A percentile compares a stretch with the other conserved stretches of the same genome.
Conservation (phyloP, 352 stramenopile species). For the Globisporangium emineosum region DNA sequence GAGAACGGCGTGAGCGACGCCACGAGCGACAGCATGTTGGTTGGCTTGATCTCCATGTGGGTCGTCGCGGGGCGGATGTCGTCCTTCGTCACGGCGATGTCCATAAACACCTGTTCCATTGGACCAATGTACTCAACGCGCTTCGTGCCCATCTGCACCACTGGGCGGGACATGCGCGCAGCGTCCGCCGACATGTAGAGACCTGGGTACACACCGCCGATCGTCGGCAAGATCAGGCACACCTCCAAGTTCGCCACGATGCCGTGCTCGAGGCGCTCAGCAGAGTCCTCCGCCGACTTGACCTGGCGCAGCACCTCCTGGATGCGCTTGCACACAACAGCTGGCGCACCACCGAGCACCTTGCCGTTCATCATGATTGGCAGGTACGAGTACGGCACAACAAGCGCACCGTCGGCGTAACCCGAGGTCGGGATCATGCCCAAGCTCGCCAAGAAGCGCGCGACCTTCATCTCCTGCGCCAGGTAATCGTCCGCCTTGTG, state of each 20-base stretch:
- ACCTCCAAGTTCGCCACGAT: constrained; percentile 82
- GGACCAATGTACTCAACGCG: constrained; percentile 96
- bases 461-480: constrained; percentile 70
- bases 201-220: constrained; percentile 95
- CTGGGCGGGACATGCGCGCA: constrained; percentile 92
- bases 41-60: constrained; percentile 98
- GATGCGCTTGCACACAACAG: constrained; percentile 87
- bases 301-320: constrained; percentile 58
- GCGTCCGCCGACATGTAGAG: constrained; percentile 97
- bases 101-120: constrained; percentile 98
- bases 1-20: constrained; percentile 98
- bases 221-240: constrained; percentile 69
- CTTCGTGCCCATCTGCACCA: constrained; percentile 90
- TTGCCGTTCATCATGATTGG: constrained; percentile 97
- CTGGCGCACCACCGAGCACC: constrained; percentile 90
- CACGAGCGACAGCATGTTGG: constrained; percentile 99
- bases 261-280: constrained; percentile 56
- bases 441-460: constrained; percentile 69
- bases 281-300: constrained; percentile 51
- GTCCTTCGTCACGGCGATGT: constrained; percentile 96
- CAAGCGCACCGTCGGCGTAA: constrained; percentile 76
- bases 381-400: constrained; percentile 91
- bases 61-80: constrained; percentile 96
- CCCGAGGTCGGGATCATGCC: constrained; percentile 82
- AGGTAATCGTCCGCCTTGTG: constrained; percentile 72